Evolutionary conservation across 176 grass and related monocot species (phyloP).

Genomic region (Lolium multiflorum): DNA sequence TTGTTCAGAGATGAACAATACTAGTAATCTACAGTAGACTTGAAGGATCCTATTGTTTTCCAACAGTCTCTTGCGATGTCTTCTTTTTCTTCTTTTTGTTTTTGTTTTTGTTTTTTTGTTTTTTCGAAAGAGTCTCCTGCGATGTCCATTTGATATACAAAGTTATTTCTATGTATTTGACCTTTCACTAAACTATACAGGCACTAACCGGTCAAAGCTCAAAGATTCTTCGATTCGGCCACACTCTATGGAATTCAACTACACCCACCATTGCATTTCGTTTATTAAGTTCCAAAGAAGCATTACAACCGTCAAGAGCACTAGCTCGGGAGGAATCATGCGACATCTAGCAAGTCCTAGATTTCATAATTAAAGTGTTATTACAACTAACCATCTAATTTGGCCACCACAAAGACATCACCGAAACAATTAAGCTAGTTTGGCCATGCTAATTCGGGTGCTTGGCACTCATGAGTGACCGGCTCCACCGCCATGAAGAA

Average conservation of each 20-base stretch:
- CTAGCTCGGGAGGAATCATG: background rate
- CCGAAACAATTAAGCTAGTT: background rate
- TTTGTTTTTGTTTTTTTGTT: no score
- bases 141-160: no score
- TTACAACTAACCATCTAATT: no score
- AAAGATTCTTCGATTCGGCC: no score
- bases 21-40: background rate
- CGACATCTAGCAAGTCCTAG: background rate
- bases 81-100: no score
- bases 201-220: background rate
- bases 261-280: background rate
- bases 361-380: constrained; percentile 27
- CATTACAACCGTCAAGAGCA: background rate
- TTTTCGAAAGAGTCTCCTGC: no score
- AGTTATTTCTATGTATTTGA: background rate
- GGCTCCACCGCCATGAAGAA: background rate
- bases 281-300: background rate
- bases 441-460: background rate
- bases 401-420: background rate
- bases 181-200: background rate
- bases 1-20: background rate
- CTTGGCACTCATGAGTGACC: background rate
- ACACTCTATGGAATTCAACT: constrained; percentile 8
- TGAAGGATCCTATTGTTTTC: background rate
- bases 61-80: background rate